A percentile compares a stretch with the other conserved stretches of the same genome.
Evolutionary conservation across 1,284 basidiomycete genomes (phyloP).

Genomic region (Athelia sp.): DNA sequence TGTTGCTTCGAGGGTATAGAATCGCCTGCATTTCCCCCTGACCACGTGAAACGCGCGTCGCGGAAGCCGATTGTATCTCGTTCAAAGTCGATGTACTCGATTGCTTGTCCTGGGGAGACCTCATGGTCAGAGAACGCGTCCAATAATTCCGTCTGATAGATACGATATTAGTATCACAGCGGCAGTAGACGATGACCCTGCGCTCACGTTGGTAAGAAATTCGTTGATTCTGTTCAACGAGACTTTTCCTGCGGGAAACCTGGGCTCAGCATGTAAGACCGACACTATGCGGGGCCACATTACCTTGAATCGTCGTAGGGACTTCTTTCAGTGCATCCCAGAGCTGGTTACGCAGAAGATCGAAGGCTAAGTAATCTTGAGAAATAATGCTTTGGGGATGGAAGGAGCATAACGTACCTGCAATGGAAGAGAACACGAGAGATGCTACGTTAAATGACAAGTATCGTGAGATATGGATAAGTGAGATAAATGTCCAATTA

Average conservation of each 20-base stretch:
- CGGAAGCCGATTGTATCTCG: slow-evolving; percentile 30
- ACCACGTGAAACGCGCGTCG: slow-evolving; percentile 38
- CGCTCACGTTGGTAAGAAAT: background rate
- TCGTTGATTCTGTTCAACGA: slow-evolving; percentile 14
- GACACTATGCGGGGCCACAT: slow-evolving; percentile 7
- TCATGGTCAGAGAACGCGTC: background rate
- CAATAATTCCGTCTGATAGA: background rate
- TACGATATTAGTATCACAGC: background rate
- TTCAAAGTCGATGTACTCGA: too few relatives aligned
- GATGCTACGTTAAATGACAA: slow-evolving; percentile 4
- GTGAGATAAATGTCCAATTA: too few relatives aligned
- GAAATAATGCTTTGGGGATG: too few relatives aligned
- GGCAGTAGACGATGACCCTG: background rate
- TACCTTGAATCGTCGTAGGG: slow-evolving; percentile 17
- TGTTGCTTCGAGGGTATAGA: slow-evolving; percentile 26
- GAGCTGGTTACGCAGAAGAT: slow-evolving; percentile 35
- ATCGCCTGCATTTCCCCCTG: slow-evolving; percentile 11
- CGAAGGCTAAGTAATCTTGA: slow-evolving; percentile 24
- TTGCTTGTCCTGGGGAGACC: background rate
- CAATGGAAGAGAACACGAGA: slow-evolving; percentile 25
- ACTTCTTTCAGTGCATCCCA: slow-evolving; percentile 21
- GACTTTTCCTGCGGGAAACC: slow-evolving; percentile 11
- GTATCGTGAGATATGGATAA: too few relatives aligned
- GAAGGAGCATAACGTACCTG: slow-evolving; percentile 10
- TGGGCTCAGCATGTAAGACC: too few relatives aligned